A percentile compares a stretch with the other conserved stretches of the same genome.
Conservation (phyloP, 2,329 filamentous ascomycete species). For the Pseudogymnoascus sp. region DNA sequence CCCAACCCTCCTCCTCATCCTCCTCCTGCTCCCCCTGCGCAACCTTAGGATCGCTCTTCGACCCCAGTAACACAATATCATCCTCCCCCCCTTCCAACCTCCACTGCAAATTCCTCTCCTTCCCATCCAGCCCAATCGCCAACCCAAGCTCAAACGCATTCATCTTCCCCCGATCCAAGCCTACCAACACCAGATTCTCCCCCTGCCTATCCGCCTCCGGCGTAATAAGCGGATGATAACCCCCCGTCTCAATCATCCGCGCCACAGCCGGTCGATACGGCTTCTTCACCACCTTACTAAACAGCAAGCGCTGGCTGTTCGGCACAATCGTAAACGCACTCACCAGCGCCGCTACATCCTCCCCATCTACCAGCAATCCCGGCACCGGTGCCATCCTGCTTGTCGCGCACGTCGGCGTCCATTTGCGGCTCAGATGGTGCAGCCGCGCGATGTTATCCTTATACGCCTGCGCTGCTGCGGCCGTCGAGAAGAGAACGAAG, state of each 20-base stretch:
- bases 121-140: slow-evolving; percentile 22
- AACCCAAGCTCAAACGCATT: slow-evolving; percentile 14
- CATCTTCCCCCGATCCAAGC: slow-evolving; percentile 18
- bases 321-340: slow-evolving; percentile 43
- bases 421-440: slow-evolving; percentile 36
- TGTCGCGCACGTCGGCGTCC: slow-evolving; percentile 32
- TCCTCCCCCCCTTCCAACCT: slow-evolving; percentile 16
- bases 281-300: slow-evolving; percentile 25
- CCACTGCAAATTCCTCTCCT: slow-evolving; percentile 26
- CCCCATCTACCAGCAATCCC: slow-evolving; percentile 36
- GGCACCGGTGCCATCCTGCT: slow-evolving; percentile 30
- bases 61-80: slow-evolving; percentile 1
- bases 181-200: slow-evolving; percentile 24
- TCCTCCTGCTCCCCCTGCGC: background rate
- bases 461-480: slow-evolving; percentile 53
- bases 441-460: slow-evolving; percentile 44
- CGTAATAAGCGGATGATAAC: slow-evolving; percentile 18
- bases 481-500: slow-evolving; percentile 57
- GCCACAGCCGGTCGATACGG: slow-evolving; percentile 28
- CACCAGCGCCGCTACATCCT: slow-evolving; percentile 39
- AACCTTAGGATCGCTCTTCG: slow-evolving; percentile 11
- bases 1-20: background rate
- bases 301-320: slow-evolving; percentile 26
- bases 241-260: slow-evolving; percentile 29
- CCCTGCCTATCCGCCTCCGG: slow-evolving; percentile 12